Evolutionary conservation across 495 filamentous ascomycete genomes (phyloP).

Genomic region (Penicillium paxilli): DNA sequence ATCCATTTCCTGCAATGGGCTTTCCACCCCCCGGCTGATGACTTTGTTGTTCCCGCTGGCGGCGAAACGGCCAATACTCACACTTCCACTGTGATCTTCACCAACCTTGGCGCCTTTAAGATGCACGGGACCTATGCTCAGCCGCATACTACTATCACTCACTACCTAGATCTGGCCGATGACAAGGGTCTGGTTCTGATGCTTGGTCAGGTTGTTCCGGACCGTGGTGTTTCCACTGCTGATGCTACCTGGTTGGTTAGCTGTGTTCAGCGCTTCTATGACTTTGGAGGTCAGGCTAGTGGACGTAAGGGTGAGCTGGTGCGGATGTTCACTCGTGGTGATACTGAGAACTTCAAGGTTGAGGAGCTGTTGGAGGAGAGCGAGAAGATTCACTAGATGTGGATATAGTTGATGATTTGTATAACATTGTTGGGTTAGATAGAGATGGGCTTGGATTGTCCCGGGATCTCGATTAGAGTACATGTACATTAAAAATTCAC

Average conservation of each 20-base stretch:
- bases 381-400: constrained; percentile 60
- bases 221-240: constrained; percentile 71
- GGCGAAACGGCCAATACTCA: constrained; percentile 44
- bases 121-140: constrained; percentile 81
- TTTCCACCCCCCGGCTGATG: constrained; percentile 81
- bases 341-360: constrained; percentile 69
- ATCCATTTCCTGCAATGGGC: constrained; percentile 61
- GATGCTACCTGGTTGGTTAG: constrained; percentile 89
- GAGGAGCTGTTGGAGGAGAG: constrained; percentile 84
- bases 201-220: constrained; percentile 76
- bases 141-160: constrained; percentile 91
- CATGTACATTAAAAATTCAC: background rate
- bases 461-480: background rate
- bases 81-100: constrained; percentile 86
- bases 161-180: constrained; percentile 76
- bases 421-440: constrained; percentile 6
- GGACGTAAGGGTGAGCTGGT: constrained; percentile 63
- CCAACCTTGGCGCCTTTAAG: constrained; percentile 88
- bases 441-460: background rate
- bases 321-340: constrained; percentile 78
- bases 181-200: constrained; percentile 78
- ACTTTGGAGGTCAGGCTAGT: constrained; percentile 53
- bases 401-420: constrained; percentile 6
- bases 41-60: constrained; percentile 54
- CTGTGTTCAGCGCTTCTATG: constrained; percentile 95